Evolutionary conservation across 129 eudicot species (phyloP), one percentile per base, ranked within the genome.

Genomic region (Chrysanthemum makinoi): DNA sequence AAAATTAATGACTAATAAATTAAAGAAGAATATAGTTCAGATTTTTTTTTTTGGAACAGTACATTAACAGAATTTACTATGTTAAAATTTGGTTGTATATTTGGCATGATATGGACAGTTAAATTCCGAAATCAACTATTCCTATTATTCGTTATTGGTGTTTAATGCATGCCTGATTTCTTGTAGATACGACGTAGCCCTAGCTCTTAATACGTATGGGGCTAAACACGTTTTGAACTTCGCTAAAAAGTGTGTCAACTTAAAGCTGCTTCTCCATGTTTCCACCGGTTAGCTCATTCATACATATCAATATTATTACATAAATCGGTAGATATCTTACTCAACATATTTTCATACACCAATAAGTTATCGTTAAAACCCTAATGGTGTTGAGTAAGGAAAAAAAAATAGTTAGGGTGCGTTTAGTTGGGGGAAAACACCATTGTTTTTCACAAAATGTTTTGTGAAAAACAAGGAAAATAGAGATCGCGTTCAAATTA

Each of bases 231-330:
- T 86, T 7, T 61, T 82, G 33, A 71, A 84, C 80, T 88, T 91
- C 71, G 87, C 91, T 39, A 75, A 84, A 72, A 86, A 85, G 62
- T 91, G 96, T 57, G 52, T 15, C 15, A 88, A 84, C 7, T 39
- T 86, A 20, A 88, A 88, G 82, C 76, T 83, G 65, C 86, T 87
- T 55, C 81, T 90, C 50, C 97, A 90, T 46, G 92, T 91, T 26
- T 91, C 97, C 2, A 91, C 97, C 1, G 97, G 97, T 91, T 28
- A 75, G 85, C 15, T 30, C 33, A 17, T 13, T 13, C 57, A 4
- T 52, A 15, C 7, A 52, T 81, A 56, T 44, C 3, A 10, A 54
- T 44, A n/a, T 8, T 6, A 10, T 17, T 28, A 18, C 6, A 26
- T 39, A 39, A 10, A 39, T 39, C 10, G 2, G 7, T 39, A 8